phyloP scores from a whole-genome alignment of 2,329 filamentous ascomycete genomes.

The Dothidotthia symphoricarpi region DNA sequence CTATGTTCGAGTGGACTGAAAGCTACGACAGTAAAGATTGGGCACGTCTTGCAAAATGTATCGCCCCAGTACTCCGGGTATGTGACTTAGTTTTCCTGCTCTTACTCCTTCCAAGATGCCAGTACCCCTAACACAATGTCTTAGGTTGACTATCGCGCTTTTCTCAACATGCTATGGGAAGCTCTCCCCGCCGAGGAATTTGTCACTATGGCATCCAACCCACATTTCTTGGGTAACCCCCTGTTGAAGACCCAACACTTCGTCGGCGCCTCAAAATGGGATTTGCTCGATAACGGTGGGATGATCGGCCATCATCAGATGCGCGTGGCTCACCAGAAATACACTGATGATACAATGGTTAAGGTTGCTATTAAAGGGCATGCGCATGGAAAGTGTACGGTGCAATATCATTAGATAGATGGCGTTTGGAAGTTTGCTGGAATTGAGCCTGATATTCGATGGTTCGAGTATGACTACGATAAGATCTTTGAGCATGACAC shows the following conservation, averaged over 20 bases:
- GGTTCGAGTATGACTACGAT: slow-evolving; percentile 11
- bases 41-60: slow-evolving; percentile 4
- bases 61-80: slow-evolving; percentile 5
- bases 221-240: slow-evolving; percentile 9
- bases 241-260: slow-evolving; percentile 13
- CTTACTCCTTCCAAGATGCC: not conserved
- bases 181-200: slow-evolving; percentile 12
- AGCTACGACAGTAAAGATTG: slow-evolving; percentile 12
- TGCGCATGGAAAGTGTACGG: slow-evolving; percentile 3
- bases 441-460: slow-evolving; percentile 4
- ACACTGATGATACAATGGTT: slow-evolving; percentile 3
- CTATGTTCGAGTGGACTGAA: slow-evolving; percentile 9
- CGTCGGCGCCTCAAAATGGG: slow-evolving; percentile 9
- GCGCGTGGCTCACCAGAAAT: slow-evolving; percentile 10
- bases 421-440: slow-evolving; percentile 9
- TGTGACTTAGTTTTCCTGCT: too few species aligned
- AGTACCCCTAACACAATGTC: too few species aligned
- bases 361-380: slow-evolving; percentile 6
- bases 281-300: not conserved
- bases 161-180: slow-evolving; percentile 7
- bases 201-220: slow-evolving; percentile 6
- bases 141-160: slow-evolving; percentile 7
- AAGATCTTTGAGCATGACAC: slow-evolving; percentile 1
- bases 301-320: slow-evolving; percentile 12
- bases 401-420: slow-evolving; percentile 6